Evolutionary conservation across 1,284 basidiomycete genomes (phyloP), one percentile per base, ranked within the genome.

Genomic region (Apiotrichum veenhuisii): DNA sequence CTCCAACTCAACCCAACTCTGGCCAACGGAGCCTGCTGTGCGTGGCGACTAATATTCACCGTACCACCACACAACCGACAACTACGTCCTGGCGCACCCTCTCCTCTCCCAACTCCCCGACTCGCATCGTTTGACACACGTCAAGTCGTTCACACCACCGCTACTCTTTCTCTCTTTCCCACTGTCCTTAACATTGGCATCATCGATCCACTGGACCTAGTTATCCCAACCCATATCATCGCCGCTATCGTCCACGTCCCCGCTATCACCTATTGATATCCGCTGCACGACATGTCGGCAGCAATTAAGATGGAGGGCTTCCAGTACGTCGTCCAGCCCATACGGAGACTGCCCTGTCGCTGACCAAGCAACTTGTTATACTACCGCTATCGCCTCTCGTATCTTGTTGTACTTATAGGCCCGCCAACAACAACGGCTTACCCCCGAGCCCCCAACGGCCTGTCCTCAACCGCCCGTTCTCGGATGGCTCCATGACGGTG

Each of bases 401-500:
- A 30, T 22, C 43, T 9, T 46, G 15, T 47, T 12, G 22, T 14
- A 15, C 18, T 22, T 34, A n/a, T 46, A 67, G 64, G 17, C 52
- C 64, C 33, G 55, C 67, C 18, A 54, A 46, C 38, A 49, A 40
- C 47, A 49, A 49, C 36, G 47, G 47, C 20, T 36, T 50, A 20
- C 53, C 58, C 30, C 52, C 57, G 44, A 54, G 52, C 25, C 57
- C 64, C 14, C 26, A 59, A 17, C 62, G 70, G 25, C 69, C 66
- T 1, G 51, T 59, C n/a, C 59, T 67, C 43, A 65, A 62, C 33
- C 67, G 70, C 34, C 71, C 70, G 0, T 72, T 74, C 58, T 71
- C 71, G 0, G 72, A 72, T 46, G 72, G 71, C 0, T 74, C 72
- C 14, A 71, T 72, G 70, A 64, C 71, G 1, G 64, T 74, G 26